Evolutionary conservation across 768 basidiomycete species (phyloP).

Genomic region (Fomitopsis pulvina): DNA sequence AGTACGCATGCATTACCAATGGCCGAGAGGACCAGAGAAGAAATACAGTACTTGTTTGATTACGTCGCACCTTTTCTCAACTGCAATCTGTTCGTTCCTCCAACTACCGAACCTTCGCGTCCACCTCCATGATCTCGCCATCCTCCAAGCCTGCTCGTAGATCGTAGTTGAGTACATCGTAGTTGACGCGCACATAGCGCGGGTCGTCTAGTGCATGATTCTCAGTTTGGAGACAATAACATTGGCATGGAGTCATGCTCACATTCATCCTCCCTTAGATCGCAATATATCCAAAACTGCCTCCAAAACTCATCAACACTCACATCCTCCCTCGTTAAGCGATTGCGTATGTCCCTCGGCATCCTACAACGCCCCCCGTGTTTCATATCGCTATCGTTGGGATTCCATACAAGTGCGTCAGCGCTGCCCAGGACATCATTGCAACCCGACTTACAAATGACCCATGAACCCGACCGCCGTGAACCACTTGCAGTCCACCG

Average conservation of each 20-base stretch:
- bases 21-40: too few relatives aligned
- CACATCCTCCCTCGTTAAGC: not conserved
- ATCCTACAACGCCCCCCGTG: not conserved
- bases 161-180: not conserved
- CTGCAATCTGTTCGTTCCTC: too few relatives aligned
- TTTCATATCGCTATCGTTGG: not conserved
- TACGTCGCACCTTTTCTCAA: too few relatives aligned
- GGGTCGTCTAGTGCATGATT: not conserved
- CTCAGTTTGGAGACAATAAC: not conserved
- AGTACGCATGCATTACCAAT: too few relatives aligned
- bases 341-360: not conserved
- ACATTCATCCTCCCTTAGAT: not conserved
- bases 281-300: not conserved
- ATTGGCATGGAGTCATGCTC: not conserved
- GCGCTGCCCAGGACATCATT: not conserved
- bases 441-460: not conserved
- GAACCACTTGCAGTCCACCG: not conserved
- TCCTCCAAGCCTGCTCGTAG: not conserved
- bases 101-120: too few relatives aligned
- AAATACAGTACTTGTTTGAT: too few relatives aligned
- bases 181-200: not conserved
- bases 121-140: not conserved
- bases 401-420: not conserved
- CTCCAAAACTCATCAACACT: not conserved
- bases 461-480: not conserved